Evolutionary conservation across 2,329 filamentous ascomycete genomes (phyloP).

Genomic region (Alternaria gansuensis): DNA sequence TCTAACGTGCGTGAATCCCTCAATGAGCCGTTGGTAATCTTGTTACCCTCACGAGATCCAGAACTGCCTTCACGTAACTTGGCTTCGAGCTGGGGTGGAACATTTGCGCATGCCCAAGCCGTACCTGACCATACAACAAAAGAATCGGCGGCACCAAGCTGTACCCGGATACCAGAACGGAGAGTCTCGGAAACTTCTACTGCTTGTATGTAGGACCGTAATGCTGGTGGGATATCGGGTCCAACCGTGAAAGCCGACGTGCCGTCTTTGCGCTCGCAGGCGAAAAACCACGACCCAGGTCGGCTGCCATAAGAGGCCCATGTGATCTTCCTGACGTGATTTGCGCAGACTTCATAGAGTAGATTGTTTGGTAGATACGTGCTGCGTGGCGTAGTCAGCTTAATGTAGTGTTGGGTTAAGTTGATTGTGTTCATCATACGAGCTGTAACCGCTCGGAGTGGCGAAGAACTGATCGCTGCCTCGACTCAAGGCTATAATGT

Average conservation of each 20-base stretch:
- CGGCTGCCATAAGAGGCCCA: slow-evolving; percentile 41
- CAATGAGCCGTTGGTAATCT: slow-evolving; percentile 24
- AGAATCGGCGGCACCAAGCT: slow-evolving; percentile 36
- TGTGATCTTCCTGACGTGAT: slow-evolving; percentile 27
- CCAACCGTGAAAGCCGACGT: slow-evolving; percentile 21
- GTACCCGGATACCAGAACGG: slow-evolving; percentile 31
- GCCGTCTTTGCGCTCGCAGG: slow-evolving; percentile 30
- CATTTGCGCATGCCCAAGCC: slow-evolving; percentile 29
- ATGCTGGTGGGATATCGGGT: slow-evolving; percentile 14
- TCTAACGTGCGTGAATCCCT: slow-evolving; percentile 11
- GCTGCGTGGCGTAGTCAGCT: slow-evolving; percentile 23
- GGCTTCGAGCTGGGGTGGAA: slow-evolving; percentile 22
- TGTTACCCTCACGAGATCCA: background rate
- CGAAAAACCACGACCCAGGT: slow-evolving; percentile 42
- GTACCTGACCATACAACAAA: slow-evolving; percentile 36
- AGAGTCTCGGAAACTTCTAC: slow-evolving; percentile 1
- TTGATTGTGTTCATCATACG: slow-evolving; percentile 22
- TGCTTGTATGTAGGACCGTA: slow-evolving; percentile 22
- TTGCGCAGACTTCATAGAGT: slow-evolving; percentile 14
- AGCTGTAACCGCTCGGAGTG: slow-evolving; percentile 41
- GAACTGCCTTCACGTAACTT: slow-evolving; percentile 23
- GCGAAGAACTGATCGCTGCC: slow-evolving; percentile 35
- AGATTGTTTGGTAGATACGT: slow-evolving; percentile 32
- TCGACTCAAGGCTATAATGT: slow-evolving; percentile 41
- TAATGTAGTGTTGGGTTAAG: too few relatives aligned